A percentile compares a stretch with the other conserved stretches of the same genome.
These are phyloP conservation scores for Paradendryphiella salina DNA, from an alignment of 2,329 filamentous ascomycete genomes.

Conservation along the genomic window DNA sequence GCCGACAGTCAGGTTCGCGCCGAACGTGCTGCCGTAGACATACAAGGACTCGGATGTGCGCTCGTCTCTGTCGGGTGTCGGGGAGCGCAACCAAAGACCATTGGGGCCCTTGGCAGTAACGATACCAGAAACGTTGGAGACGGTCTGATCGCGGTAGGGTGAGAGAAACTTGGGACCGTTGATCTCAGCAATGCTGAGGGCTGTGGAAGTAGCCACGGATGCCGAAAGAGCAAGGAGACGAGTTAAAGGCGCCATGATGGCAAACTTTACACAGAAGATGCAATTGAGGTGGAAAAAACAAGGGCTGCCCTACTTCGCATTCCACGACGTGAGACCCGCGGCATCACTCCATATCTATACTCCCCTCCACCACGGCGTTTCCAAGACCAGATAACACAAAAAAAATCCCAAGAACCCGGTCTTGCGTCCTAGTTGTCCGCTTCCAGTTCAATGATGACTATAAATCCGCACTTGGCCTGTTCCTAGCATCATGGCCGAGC, in stretches of 20 bases:
- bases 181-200: constrained; percentile 60
- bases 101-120: constrained; percentile 65
- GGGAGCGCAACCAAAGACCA: constrained; percentile 68
- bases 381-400: no score
- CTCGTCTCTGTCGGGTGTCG: constrained; percentile 58
- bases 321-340: no score
- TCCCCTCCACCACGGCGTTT: no score
- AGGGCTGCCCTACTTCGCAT: background rate
- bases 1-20: constrained; percentile 55
- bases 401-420: constrained; percentile 6
- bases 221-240: constrained; percentile 25
- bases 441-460: no score
- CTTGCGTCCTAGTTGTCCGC: no score
- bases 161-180: constrained; percentile 69
- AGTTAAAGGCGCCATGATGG: constrained; percentile 19
- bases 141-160: constrained; percentile 59
- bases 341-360: no score
- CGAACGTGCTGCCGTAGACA: constrained; percentile 60
- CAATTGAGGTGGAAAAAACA: background rate
- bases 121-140: constrained; percentile 64
- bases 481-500: background rate
- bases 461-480: background rate
- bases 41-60: constrained; percentile 68
- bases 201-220: constrained; percentile 20
- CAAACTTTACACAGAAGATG: background rate